Conservation (phyloP, 164 flowering plant genomes). For the Liriodendron chinense region DNA sequence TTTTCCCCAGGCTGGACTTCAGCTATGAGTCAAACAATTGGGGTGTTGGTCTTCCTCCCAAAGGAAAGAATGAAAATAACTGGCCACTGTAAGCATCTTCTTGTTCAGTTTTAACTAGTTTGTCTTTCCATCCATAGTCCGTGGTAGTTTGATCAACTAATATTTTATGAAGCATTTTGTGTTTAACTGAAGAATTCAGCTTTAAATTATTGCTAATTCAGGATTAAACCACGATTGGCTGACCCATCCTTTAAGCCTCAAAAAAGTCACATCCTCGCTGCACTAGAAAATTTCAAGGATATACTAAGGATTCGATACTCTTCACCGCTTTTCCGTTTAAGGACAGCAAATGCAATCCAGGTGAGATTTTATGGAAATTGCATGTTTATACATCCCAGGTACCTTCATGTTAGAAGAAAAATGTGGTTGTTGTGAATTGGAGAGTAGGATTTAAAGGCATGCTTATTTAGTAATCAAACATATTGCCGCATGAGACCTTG, state of each 20-base stretch:
- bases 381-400: background rate
- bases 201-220: constrained; percentile 22
- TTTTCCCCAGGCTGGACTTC: constrained; percentile 70
- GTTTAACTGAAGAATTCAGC: background rate
- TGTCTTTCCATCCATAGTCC: background rate
- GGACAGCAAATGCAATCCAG: constrained; percentile 70
- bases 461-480: no score
- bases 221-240: constrained; percentile 82
- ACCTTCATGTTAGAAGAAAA: background rate
- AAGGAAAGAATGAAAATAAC: constrained; percentile 68
- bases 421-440: no score
- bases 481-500: no score
- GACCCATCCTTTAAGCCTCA: constrained; percentile 79
- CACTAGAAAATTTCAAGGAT: constrained; percentile 63
- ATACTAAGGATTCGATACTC: constrained; percentile 78
- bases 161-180: constrained; percentile 4
- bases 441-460: no score
- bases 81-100: constrained; percentile 83
- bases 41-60: constrained; percentile 97
- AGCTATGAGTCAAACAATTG: constrained; percentile 79
- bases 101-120: background rate
- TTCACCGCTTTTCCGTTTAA: constrained; percentile 83
- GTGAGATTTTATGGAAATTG: constrained; percentile 30
- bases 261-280: constrained; percentile 64
- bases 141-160: background rate